These are phyloP conservation scores for Agarophyton chilense DNA, from an alignment of 23 red algal species.

Conservation along the genomic window DNA sequence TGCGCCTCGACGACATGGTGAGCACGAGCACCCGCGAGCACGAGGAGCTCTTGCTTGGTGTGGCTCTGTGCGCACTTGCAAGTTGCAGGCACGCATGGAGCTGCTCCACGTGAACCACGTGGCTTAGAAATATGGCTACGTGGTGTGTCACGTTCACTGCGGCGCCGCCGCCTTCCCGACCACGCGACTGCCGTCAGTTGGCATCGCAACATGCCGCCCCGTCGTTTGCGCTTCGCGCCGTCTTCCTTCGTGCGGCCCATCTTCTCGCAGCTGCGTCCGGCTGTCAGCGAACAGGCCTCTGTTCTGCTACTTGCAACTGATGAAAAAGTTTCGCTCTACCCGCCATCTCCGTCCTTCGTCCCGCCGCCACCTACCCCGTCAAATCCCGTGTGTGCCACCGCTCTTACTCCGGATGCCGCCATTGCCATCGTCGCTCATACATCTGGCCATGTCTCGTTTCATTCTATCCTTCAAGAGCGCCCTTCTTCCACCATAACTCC, in stretches of 20 bases:
- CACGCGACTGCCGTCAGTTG: no score
- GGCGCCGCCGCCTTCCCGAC: background rate
- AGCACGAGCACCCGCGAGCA: background rate
- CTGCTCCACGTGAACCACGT: background rate
- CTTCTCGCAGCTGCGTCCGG: background rate
- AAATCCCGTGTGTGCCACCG: conserved; percentile 11
- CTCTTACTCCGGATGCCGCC: conserved; percentile 23
- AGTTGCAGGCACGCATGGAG: no score
- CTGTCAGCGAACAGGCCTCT: background rate
- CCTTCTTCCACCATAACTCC: conserved; percentile 12
- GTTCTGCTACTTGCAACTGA: background rate
- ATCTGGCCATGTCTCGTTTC: conserved; percentile 19
- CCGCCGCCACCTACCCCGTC: background rate
- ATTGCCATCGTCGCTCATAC: conserved; percentile 15
- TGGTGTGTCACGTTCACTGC: background rate
- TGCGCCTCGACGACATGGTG: background rate
- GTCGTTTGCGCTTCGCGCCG: conserved; percentile 1
- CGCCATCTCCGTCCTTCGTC: conserved; percentile 3
- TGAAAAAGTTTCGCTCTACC: background rate
- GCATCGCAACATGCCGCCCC: conserved; percentile 23
- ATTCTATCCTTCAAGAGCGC: background rate
- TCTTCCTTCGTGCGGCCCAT: background rate
- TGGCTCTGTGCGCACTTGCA: no score
- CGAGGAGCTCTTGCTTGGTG: no score
- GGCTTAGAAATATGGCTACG: no score